Conservation (phyloP, 2,329 filamentous ascomycete species). For the Mollisia scopiformis region DNA sequence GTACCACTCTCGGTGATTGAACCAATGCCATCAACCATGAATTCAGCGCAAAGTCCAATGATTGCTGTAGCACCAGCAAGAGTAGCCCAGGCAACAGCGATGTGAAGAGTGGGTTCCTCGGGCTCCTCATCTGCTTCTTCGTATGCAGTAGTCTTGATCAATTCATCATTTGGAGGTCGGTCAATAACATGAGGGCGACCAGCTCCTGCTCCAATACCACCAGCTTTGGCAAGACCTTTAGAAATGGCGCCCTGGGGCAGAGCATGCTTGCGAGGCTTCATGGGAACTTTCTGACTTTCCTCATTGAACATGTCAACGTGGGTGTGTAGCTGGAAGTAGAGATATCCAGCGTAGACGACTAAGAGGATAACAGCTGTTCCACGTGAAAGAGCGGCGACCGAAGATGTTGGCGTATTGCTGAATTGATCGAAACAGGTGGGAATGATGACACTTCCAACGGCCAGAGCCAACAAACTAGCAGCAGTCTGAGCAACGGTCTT, state of each 20-base stretch:
- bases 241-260: constrained; percentile 35
- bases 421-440: constrained; percentile 81
- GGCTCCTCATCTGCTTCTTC: constrained; percentile 66
- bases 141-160: constrained; percentile 43
- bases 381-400: constrained; percentile 67
- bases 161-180: constrained; percentile 35
- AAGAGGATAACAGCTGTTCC: constrained; percentile 81
- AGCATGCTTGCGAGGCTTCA: constrained; percentile 48
- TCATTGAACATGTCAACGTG: constrained; percentile 80
- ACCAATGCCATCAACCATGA: constrained; percentile 76
- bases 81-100: constrained; percentile 72
- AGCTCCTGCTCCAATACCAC: constrained; percentile 34
- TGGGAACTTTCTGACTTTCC: constrained; percentile 77
- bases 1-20: constrained; percentile 68
- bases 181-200: constrained; percentile 30
- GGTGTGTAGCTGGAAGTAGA: constrained; percentile 90
- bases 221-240: constrained; percentile 35
- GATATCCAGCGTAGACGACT: constrained; percentile 80
- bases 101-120: constrained; percentile 74
- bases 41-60: constrained; percentile 77
- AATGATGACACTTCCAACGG: constrained; percentile 82
- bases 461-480: constrained; percentile 67
- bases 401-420: constrained; percentile 39
- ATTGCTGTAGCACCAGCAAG: constrained; percentile 72
- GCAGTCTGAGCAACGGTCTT: constrained; percentile 89